phyloP scores from a whole-genome alignment of 176 grass and related monocot species.

The Triticum monococcum region DNA sequence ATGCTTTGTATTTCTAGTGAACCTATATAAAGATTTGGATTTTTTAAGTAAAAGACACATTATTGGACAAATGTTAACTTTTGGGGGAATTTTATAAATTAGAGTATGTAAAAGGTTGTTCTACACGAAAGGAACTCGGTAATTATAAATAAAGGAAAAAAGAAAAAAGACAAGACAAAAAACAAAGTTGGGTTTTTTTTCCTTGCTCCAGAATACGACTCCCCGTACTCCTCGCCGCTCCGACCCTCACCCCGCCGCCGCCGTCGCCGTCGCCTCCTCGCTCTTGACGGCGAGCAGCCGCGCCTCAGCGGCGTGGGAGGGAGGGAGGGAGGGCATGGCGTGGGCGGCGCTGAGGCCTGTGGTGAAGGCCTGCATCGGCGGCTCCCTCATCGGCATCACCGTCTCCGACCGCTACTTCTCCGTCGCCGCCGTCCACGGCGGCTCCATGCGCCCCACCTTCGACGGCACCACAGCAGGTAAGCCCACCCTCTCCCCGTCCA shows the following conservation, averaged over 20 bases:
- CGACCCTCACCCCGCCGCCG: too few relatives aligned
- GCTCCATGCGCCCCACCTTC: constrained; percentile 77
- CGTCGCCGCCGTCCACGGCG: constrained; percentile 31
- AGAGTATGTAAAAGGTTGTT: neutral
- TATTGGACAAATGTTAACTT: too few relatives aligned
- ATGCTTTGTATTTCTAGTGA: too few relatives aligned
- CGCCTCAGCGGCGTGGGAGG: too few relatives aligned
- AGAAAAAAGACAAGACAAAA: neutral
- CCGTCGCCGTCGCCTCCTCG: neutral
- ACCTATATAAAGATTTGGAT: too few relatives aligned
- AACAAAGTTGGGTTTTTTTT: neutral
- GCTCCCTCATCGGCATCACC: constrained; percentile 35
- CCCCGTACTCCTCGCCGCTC: too few relatives aligned
- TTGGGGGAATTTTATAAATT: too few relatives aligned
- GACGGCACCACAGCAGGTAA: constrained; percentile 11
- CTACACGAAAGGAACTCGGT: neutral
- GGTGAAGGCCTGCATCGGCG: constrained; percentile 10
- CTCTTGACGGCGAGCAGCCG: too few relatives aligned
- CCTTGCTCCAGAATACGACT: neutral
- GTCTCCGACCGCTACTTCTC: constrained; percentile 54
- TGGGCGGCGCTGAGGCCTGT: neutral
- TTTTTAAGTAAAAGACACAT: too few relatives aligned
- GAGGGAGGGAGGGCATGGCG: constrained; percentile 29
- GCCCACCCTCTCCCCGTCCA: neutral
- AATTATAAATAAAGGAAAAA: neutral